phyloP scores from a whole-genome alignment of 345 rosid species.

The Lepidium africanum region DNA sequence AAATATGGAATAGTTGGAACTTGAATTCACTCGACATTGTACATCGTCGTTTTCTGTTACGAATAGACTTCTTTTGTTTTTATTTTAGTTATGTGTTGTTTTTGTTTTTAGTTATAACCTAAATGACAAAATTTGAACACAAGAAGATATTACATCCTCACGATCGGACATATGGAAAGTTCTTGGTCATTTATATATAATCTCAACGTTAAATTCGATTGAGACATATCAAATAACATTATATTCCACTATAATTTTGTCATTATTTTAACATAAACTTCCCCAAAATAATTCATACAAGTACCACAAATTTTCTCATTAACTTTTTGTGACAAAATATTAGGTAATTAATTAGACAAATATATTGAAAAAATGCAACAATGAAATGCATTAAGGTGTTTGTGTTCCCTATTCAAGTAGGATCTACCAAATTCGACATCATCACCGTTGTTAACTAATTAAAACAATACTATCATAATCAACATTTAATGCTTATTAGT shows the following conservation, averaged over 20 bases:
- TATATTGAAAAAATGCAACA: background rate
- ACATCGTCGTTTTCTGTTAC: conserved; percentile 2
- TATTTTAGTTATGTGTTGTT: background rate
- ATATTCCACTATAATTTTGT: background rate
- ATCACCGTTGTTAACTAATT: conserved; percentile 1
- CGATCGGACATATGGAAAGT: background rate
- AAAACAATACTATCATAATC: background rate
- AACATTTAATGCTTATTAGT: background rate
- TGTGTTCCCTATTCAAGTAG: background rate
- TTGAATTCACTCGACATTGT: background rate
- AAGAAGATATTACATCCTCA: background rate
- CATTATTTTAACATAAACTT: background rate
- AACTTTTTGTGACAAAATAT: background rate
- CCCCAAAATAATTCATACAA: background rate
- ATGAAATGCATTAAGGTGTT: background rate
- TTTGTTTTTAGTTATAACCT: conserved; percentile 1
- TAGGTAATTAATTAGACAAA: conserved; percentile 8
- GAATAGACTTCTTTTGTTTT: conserved; percentile 12
- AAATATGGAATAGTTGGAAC: conserved; percentile 6
- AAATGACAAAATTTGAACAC: conserved; percentile 2
- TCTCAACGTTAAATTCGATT: conserved; percentile 18
- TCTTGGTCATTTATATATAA: background rate
- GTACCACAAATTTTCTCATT: background rate
- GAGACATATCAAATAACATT: conserved; percentile 12
- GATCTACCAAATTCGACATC: conserved; percentile 11